A percentile compares a stretch with the other conserved stretches of the same genome.
Evolutionary conservation across 108 stramenopile species (phyloP).

Genomic region (Nitzschia inconspicua): DNA sequence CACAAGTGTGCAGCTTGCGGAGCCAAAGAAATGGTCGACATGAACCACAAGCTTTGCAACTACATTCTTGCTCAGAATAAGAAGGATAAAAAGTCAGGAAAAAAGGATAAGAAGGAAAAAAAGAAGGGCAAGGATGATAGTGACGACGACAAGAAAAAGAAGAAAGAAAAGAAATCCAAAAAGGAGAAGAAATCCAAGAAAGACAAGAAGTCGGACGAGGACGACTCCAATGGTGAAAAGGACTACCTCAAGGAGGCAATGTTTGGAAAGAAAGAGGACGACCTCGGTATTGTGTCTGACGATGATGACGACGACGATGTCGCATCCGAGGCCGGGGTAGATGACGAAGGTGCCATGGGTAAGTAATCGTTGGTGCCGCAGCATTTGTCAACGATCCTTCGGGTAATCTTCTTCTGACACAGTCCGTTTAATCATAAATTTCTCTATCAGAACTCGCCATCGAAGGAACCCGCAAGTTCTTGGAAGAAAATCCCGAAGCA

Average conservation of each 20-base stretch:
- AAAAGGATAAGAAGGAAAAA: constrained; percentile 50
- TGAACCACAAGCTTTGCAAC: constrained; percentile 94
- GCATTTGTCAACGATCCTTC: background rate
- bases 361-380: constrained; percentile 16
- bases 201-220: constrained; percentile 30
- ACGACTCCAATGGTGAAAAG: constrained; percentile 50
- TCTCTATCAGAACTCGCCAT: constrained; percentile 59
- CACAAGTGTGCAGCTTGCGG: constrained; percentile 98
- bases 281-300: constrained; percentile 26
- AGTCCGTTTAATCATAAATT: background rate
- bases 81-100: constrained; percentile 83
- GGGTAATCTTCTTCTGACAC: background rate
- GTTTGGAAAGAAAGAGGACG: constrained; percentile 52
- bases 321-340: constrained; percentile 59
- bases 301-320: constrained; percentile 46
- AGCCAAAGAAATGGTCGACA: constrained; percentile 95
- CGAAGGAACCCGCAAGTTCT: constrained; percentile 70
- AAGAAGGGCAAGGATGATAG: constrained; percentile 47
- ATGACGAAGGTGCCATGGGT: constrained; percentile 77
- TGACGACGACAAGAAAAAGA: constrained; percentile 50
- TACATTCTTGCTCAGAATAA: constrained; percentile 88
- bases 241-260: constrained; percentile 62
- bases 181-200: constrained; percentile 71
- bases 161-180: constrained; percentile 72
- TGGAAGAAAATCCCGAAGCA: constrained; percentile 72